Conservation (phyloP, 495 filamentous ascomycete genomes). For the Talaromyces adpressus region DNA sequence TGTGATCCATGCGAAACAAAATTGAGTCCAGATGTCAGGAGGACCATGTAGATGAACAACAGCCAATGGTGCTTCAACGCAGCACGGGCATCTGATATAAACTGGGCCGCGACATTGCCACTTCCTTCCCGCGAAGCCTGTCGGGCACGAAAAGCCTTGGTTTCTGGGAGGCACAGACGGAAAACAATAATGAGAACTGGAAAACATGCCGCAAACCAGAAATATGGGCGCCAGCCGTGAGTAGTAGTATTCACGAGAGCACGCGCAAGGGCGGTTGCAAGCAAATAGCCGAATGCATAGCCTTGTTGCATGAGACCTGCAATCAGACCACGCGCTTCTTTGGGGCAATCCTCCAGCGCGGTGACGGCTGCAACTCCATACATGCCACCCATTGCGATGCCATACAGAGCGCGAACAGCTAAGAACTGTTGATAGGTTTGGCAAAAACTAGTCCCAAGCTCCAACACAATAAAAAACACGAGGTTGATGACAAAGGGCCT, state of each 20-base stretch:
- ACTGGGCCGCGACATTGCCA: conserved; percentile 63
- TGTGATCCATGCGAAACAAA: conserved; percentile 62
- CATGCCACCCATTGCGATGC: conserved; percentile 71
- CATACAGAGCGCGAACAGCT: conserved; percentile 62
- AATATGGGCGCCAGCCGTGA: conserved; percentile 61
- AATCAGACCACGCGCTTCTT: conserved; percentile 64
- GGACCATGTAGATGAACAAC: conserved; percentile 27
- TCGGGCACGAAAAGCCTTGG: conserved; percentile 52
- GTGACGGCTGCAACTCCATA: conserved; percentile 78
- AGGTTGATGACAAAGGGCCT: no score
- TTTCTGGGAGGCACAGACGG: conserved; percentile 60
- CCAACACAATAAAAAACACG: conserved; percentile 54
- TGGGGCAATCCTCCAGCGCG: conserved; percentile 71
- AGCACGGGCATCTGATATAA: conserved; percentile 40
- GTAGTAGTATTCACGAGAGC: conserved; percentile 58
- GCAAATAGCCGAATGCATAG: conserved; percentile 67
- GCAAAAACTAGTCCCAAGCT: conserved; percentile 69
- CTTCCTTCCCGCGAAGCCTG: conserved; percentile 60
- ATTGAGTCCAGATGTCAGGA: conserved; percentile 41
- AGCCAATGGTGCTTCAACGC: not conserved
- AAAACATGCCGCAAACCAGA: conserved; percentile 69
- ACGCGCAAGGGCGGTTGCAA: conserved; percentile 62
- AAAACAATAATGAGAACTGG: conserved; percentile 66
- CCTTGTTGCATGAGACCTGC: conserved; percentile 74
- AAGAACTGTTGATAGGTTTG: conserved; percentile 61